Percentiles rank a stretch among this genome's conserved stretches.
Evolutionary conservation across 2,329 filamentous ascomycete species (phyloP).

Genomic region (Sarocladiaceae sp.): DNA sequence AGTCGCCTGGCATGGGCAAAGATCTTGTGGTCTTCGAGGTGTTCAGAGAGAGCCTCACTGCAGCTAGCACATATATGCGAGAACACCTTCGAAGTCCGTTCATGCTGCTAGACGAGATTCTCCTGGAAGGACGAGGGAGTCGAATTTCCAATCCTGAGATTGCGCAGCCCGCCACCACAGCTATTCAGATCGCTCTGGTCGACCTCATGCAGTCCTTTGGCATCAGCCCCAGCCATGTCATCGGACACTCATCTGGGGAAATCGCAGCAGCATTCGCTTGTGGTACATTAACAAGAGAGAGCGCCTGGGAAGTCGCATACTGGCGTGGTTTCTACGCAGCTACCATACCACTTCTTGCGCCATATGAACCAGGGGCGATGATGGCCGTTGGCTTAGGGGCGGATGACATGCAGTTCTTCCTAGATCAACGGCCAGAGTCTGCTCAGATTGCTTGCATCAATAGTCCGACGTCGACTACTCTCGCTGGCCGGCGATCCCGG

Average conservation of each 20-base stretch:
- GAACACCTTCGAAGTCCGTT: slow-evolving; percentile 22
- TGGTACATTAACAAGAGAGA: neutral
- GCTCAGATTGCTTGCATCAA: slow-evolving; percentile 26
- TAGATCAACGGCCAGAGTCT: neutral
- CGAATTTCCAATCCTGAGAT: slow-evolving; percentile 14
- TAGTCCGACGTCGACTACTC: slow-evolving; percentile 23
- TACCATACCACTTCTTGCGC: neutral
- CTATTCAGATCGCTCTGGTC: slow-evolving; percentile 24
- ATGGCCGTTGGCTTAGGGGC: neutral
- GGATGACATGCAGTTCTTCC: neutral
- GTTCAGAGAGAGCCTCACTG: slow-evolving; percentile 15
- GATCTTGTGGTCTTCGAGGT: slow-evolving; percentile 18
- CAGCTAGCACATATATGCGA: slow-evolving; percentile 21
- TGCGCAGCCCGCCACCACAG: slow-evolving; percentile 32
- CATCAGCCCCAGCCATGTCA: slow-evolving; percentile 17
- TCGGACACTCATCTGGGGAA: slow-evolving; percentile 17
- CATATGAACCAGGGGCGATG: neutral
- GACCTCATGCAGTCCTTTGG: neutral
- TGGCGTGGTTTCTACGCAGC: slow-evolving; percentile 9
- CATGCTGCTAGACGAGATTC: slow-evolving; percentile 13
- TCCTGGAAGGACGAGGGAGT: neutral
- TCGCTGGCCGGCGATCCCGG: slow-evolving; percentile 20
- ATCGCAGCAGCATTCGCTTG: slow-evolving; percentile 6
- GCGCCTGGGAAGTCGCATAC: neutral
- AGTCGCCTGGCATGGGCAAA: slow-evolving; percentile 26